phyloP scores from a whole-genome alignment of 2,329 filamentous ascomycete genomes.

The Diaporthe vexans region DNA sequence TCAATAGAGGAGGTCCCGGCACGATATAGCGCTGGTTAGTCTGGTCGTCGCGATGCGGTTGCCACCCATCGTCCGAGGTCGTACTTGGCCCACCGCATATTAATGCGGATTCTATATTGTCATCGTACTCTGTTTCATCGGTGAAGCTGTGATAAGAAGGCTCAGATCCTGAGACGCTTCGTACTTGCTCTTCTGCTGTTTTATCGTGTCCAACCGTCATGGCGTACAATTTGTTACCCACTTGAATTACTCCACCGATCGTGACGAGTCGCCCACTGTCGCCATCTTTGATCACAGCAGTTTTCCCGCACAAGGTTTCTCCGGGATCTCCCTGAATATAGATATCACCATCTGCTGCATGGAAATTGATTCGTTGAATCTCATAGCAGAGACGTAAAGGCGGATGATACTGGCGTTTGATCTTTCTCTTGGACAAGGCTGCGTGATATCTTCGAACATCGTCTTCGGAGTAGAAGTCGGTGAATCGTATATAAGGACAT shows the following conservation, averaged over 20 bases:
- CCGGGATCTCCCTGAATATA: neutral
- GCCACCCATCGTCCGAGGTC: neutral
- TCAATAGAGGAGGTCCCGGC: no score
- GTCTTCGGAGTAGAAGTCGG: neutral
- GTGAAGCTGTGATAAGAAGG: neutral
- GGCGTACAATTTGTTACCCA: conserved; percentile 4
- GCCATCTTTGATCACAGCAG: neutral
- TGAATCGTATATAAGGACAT: neutral
- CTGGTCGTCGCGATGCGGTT: no score
- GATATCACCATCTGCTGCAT: neutral
- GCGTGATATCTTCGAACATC: neutral
- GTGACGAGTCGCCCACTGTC: neutral
- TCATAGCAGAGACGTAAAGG: conserved; percentile 7
- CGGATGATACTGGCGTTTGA: neutral
- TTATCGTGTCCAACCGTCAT: neutral
- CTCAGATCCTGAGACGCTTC: neutral
- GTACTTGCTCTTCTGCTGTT: neutral
- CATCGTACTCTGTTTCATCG: neutral
- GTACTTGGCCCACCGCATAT: neutral
- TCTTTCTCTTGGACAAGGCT: neutral
- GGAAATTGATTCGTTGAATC: neutral
- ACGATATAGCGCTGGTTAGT: no score
- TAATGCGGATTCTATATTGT: neutral
- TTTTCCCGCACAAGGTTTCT: neutral
- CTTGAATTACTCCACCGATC: neutral